Conservation (phyloP, 305 asterid genomes). For the Fraxinus xanthoxyloides region DNA sequence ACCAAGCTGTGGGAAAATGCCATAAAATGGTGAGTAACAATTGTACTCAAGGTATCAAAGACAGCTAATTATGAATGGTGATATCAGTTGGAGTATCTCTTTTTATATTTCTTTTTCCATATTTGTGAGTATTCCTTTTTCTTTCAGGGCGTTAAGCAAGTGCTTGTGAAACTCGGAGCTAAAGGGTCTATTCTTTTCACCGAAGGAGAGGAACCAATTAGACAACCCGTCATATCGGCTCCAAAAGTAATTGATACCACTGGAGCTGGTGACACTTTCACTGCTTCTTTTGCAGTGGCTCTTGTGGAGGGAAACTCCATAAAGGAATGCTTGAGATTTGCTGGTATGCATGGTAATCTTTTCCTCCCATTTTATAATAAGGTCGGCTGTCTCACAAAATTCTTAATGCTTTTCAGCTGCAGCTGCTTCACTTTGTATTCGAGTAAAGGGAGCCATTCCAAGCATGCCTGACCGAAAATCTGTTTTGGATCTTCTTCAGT, state of each 20-base stretch:
- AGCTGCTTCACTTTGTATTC: slow-evolving; percentile 96
- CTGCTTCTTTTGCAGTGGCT: slow-evolving; percentile 92
- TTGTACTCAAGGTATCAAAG: neutral
- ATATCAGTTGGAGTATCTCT: neutral
- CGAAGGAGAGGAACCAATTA: slow-evolving; percentile 73
- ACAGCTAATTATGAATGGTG: neutral
- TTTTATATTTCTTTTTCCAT: neutral
- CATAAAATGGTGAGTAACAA: slow-evolving; percentile 59
- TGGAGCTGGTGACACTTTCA: slow-evolving; percentile 97
- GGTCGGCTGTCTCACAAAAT: slow-evolving; percentile 12
- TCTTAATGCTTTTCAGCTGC: slow-evolving; percentile 60
- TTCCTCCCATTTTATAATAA: neutral
- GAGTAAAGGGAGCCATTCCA: slow-evolving; percentile 97
- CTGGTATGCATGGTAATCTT: slow-evolving; percentile 46
- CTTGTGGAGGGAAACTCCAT: slow-evolving; percentile 80
- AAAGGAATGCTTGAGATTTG: slow-evolving; percentile 73
- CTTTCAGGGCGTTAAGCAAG: slow-evolving; percentile 80
- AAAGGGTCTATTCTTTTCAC: slow-evolving; percentile 80
- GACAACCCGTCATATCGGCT: slow-evolving; percentile 70
- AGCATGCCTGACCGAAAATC: slow-evolving; percentile 86
- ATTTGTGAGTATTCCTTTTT: neutral
- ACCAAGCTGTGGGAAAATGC: slow-evolving; percentile 72
- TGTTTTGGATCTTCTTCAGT: slow-evolving; percentile 67
- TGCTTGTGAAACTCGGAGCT: slow-evolving; percentile 85
- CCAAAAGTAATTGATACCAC: slow-evolving; percentile 81